Percentiles rank a stretch among this genome's conserved stretches.
Evolutionary conservation across 169 alveolate species (phyloP).

Genomic region (Besnoitia besnoiti): DNA sequence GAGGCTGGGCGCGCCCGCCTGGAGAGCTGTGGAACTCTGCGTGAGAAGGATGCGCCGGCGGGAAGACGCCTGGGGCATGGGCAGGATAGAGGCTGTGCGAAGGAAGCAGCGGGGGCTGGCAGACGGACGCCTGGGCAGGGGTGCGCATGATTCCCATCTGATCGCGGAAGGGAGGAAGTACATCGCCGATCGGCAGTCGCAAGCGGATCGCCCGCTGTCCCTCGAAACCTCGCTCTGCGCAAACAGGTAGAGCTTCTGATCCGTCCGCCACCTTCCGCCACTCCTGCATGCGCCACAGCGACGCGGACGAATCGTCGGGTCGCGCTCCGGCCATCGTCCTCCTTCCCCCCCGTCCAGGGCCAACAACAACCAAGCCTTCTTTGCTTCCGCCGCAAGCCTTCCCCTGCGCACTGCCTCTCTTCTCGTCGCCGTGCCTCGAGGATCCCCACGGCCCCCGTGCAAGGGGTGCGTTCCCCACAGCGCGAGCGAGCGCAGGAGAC

Average conservation of each 20-base stretch:
- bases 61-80: neutral
- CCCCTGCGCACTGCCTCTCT: neutral
- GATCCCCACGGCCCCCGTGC: neutral
- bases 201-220: neutral
- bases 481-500: neutral
- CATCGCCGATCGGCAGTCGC: neutral
- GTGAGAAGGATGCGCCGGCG: neutral
- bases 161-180: neutral
- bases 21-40: neutral
- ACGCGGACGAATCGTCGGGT: neutral
- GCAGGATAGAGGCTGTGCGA: neutral
- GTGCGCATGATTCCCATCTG: neutral
- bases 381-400: neutral
- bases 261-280: neutral
- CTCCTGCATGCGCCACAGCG: conserved; percentile 23
- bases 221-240: neutral
- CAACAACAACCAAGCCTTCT: neutral
- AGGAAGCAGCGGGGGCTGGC: neutral
- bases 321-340: neutral
- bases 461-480: neutral
- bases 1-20: neutral
- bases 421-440: neutral
- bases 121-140: neutral
- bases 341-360: neutral
- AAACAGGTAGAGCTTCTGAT: neutral